These are phyloP conservation scores for Funneliformis caledonium DNA, from an alignment of 371 early-diverging fungal species.

Conservation along the genomic window DNA sequence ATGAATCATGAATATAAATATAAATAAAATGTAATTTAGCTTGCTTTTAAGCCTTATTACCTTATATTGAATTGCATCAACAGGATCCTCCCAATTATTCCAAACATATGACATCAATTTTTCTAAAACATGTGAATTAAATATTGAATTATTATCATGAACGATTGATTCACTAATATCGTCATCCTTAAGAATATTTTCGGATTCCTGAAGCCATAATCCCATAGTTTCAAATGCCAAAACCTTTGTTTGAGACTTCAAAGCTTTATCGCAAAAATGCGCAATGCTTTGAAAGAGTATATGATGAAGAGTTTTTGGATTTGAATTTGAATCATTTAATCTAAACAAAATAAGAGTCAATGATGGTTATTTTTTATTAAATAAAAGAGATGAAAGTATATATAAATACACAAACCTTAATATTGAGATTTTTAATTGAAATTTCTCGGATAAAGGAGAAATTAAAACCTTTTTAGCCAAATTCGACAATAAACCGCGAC, in stretches of 20 bases:
- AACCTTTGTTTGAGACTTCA: conserved; percentile 21
- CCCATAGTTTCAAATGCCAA: conserved; percentile 32
- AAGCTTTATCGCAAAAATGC: conserved; percentile 19
- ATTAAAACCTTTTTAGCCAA: conserved; percentile 47
- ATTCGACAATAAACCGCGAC: conserved; percentile 55
- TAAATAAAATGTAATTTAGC: background rate
- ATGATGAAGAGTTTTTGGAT: conserved; percentile 20
- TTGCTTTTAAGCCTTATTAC: conserved; percentile 42
- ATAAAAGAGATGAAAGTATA: background rate
- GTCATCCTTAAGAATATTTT: background rate
- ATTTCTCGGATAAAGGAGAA: background rate
- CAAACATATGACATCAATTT: conserved; percentile 69
- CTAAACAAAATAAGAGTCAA: background rate
- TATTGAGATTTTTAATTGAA: background rate
- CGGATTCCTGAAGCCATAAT: conserved; percentile 21
- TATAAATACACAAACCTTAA: background rate
- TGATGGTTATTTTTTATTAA: background rate
- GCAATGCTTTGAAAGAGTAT: conserved; percentile 10
- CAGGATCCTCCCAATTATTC: conserved; percentile 85
- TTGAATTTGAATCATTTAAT: background rate
- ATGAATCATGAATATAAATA: conserved; percentile 5
- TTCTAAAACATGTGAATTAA: conserved; percentile 55
- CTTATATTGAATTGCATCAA: conserved; percentile 77
- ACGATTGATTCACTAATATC: background rate
- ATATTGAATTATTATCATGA: background rate